phyloP scores from a whole-genome alignment of 2,329 filamentous ascomycete genomes.

The Colletotrichum camelliae region DNA sequence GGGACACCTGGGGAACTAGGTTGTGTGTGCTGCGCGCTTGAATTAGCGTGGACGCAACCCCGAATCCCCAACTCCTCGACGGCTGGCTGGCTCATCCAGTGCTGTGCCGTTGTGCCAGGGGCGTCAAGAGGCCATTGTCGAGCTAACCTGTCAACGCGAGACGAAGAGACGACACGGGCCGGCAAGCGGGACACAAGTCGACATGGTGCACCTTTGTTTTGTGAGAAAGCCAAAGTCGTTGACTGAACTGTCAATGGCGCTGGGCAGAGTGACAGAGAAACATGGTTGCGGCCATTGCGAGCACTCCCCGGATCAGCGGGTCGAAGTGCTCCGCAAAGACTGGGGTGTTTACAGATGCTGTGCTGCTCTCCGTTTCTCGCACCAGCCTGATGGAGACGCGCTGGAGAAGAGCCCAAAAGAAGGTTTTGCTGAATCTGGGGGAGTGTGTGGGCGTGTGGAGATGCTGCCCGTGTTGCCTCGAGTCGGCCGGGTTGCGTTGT shows the following conservation, averaged over 20 bases:
- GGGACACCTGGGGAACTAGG: background rate
- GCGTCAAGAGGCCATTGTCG: background rate
- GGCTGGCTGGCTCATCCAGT: background rate
- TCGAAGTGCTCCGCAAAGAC: conserved; percentile 16
- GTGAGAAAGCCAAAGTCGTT: background rate
- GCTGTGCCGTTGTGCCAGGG: background rate
- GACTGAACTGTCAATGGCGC: background rate
- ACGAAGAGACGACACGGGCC: background rate
- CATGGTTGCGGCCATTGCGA: background rate
- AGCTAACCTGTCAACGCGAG: background rate
- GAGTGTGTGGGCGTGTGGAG: conserved; percentile 17
- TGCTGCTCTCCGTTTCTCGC: background rate
- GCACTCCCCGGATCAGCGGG: conserved; percentile 22
- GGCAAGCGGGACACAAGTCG: background rate
- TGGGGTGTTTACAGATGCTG: conserved; percentile 2
- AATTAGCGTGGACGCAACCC: background rate
- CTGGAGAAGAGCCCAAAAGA: conserved; percentile 1
- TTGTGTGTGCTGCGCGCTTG: background rate
- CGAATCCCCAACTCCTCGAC: background rate
- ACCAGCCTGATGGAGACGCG: no score
- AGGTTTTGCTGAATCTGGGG: conserved; percentile 13
- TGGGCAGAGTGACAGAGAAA: background rate
- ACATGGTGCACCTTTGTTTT: background rate
- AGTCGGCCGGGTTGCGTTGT: background rate
- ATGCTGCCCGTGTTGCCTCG: conserved; percentile 15